These are phyloP conservation scores for Teunomyces stri DNA, from an alignment of 805 yeast species.

Conservation along the genomic window DNA sequence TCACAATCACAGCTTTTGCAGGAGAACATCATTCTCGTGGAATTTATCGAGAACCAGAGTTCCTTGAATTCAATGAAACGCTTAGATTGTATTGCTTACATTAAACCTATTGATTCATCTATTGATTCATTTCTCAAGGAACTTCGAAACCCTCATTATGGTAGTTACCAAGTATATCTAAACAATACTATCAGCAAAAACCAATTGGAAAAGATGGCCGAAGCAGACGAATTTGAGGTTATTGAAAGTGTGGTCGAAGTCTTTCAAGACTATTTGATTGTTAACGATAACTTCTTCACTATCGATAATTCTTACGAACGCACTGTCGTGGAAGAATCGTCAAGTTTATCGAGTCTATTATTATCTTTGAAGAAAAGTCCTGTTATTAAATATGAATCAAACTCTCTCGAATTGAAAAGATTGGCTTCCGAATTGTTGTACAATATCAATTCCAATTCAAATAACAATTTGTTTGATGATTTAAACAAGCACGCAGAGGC, in stretches of 20 bases:
- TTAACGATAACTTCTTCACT: constrained; percentile 65
- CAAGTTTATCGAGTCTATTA: constrained; percentile 50
- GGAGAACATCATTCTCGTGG: constrained; percentile 82
- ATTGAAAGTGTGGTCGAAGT: constrained; percentile 76
- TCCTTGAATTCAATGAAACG: constrained; percentile 63
- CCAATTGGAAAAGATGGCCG: constrained; percentile 83
- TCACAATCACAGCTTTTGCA: constrained; percentile 83
- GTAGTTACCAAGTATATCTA: constrained; percentile 73
- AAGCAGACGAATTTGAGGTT: constrained; percentile 82
- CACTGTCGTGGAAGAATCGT: constrained; percentile 33
- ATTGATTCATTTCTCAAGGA: constrained; percentile 63
- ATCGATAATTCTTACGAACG: constrained; percentile 37
- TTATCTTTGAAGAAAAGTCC: constrained; percentile 79
- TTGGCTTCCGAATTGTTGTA: constrained; percentile 66
- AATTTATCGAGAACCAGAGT: constrained; percentile 54
- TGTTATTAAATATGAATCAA: constrained; percentile 70
- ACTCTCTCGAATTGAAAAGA: constrained; percentile 60
- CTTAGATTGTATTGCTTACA: constrained; percentile 74
- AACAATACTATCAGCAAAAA: constrained; percentile 72
- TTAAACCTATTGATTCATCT: constrained; percentile 68
- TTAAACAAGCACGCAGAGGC: constrained; percentile 56
- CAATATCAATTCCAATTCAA: constrained; percentile 53
- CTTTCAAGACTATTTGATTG: constrained; percentile 76
- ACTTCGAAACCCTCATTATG: constrained; percentile 74
- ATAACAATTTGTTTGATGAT: constrained; percentile 63